Evolutionary conservation across 179 eudicot genomes (phyloP).

Genomic region (Amaranthus tricolor): DNA sequence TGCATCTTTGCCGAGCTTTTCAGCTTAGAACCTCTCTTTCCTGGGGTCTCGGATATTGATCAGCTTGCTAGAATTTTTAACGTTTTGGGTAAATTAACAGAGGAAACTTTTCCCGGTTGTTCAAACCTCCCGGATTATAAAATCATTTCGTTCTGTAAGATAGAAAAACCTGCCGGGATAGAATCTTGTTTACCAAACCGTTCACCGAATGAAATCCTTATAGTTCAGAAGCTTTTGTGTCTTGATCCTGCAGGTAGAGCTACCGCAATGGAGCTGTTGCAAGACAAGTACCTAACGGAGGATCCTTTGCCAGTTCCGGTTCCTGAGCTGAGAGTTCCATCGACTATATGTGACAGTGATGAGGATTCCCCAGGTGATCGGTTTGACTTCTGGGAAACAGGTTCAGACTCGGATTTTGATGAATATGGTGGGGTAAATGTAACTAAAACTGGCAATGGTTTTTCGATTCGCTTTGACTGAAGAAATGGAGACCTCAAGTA

Average conservation of each 20-base stretch:
- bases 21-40: slow-evolving; percentile 72
- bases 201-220: slow-evolving; percentile 56
- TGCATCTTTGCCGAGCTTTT: slow-evolving; percentile 90
- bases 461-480: slow-evolving; percentile 60
- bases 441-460: slow-evolving; percentile 52
- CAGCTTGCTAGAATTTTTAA: slow-evolving; percentile 69
- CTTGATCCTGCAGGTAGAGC: slow-evolving; percentile 81
- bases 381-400: slow-evolving; percentile 45
- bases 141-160: slow-evolving; percentile 53
- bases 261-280: slow-evolving; percentile 85
- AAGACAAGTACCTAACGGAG: slow-evolving; percentile 73
- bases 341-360: slow-evolving; percentile 34
- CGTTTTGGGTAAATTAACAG: slow-evolving; percentile 68
- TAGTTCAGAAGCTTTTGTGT: slow-evolving; percentile 69
- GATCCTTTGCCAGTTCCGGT: slow-evolving; percentile 72
- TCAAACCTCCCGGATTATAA: slow-evolving; percentile 72
- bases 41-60: slow-evolving; percentile 86
- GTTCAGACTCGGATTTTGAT: slow-evolving; percentile 76
- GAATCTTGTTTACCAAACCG: slow-evolving; percentile 58
- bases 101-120: slow-evolving; percentile 81
- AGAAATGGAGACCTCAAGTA: neutral
- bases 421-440: slow-evolving; percentile 55
- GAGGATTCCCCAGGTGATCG: slow-evolving; percentile 52
- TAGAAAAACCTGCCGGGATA: slow-evolving; percentile 67
- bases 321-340: slow-evolving; percentile 67